phyloP scores from a whole-genome alignment of 2,329 filamentous ascomycete genomes.

The Drechslerella coelobrocha region DNA sequence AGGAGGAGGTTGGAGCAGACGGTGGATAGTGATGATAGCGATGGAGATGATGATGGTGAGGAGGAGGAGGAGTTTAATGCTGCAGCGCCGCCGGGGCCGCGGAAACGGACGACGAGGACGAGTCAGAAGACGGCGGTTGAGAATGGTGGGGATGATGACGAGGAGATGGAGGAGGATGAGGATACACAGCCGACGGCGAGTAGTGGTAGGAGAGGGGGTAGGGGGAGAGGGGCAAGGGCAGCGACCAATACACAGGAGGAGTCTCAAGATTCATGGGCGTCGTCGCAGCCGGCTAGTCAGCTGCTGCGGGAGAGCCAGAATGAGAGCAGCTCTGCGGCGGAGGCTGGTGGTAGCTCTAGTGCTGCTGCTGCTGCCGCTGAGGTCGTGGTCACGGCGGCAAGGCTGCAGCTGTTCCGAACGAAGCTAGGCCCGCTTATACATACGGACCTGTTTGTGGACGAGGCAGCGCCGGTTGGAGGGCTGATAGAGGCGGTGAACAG shows the following conservation, averaged over 20 bases:
- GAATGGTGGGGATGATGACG: conserved; percentile 56
- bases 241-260: conserved; percentile 43
- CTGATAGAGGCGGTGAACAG: conserved; percentile 81
- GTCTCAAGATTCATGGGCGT: conserved; percentile 59
- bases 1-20: conserved; percentile 81
- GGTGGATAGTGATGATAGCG: conserved; percentile 66
- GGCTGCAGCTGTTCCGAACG: conserved; percentile 77
- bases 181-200: conserved; percentile 57
- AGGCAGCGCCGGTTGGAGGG: conserved; percentile 76
- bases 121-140: conserved; percentile 59
- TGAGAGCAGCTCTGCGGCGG: conserved; percentile 40
- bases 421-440: conserved; percentile 83
- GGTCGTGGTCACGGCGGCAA: conserved; percentile 64
- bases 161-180: conserved; percentile 59
- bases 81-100: conserved; percentile 60
- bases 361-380: conserved; percentile 41
- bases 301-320: conserved; percentile 53
- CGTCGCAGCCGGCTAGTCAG: conserved; percentile 57
- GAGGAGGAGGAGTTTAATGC: conserved; percentile 64
- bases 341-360: conserved; percentile 40
- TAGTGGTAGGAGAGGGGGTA: conserved; percentile 17
- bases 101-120: conserved; percentile 61
- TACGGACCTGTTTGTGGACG: conserved; percentile 82
- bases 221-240: conserved; percentile 6
- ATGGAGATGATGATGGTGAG: conserved; percentile 68